Conservation (phyloP, 306 rosid genomes). For the Citrullus amarus region DNA sequence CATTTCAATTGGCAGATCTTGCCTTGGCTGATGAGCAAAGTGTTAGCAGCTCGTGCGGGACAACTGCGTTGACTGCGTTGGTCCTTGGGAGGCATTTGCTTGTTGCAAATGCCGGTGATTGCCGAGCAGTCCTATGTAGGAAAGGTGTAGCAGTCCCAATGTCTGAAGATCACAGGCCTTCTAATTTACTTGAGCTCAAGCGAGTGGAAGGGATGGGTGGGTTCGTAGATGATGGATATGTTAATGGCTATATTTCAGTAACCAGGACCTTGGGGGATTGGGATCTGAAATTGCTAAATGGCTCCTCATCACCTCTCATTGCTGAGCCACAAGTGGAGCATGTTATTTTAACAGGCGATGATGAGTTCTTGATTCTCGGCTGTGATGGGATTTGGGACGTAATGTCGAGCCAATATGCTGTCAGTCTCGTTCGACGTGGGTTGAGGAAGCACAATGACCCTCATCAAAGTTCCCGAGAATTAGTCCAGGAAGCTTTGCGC, state of each 20-base stretch:
- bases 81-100: constrained; percentile 68
- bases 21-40: constrained; percentile 62
- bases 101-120: constrained; percentile 93
- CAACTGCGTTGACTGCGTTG: constrained; percentile 85
- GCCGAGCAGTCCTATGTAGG: constrained; percentile 88
- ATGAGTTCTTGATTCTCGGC: constrained; percentile 73
- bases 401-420: constrained; percentile 68
- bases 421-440: constrained; percentile 75
- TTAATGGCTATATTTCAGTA: constrained; percentile 54
- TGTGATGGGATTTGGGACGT: constrained; percentile 97
- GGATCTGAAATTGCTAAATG: constrained; percentile 54
- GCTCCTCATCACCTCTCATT: constrained; percentile 70
- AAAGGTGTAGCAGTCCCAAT: constrained; percentile 65
- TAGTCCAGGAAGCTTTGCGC: constrained; percentile 68
- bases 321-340: constrained; percentile 74
- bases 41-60: constrained; percentile 63
- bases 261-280: constrained; percentile 90
- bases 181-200: constrained; percentile 40
- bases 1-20: constrained; percentile 60
- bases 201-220: constrained; percentile 72
- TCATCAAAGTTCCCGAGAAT: constrained; percentile 59
- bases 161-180: constrained; percentile 73
- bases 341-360: constrained; percentile 50
- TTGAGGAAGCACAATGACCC: constrained; percentile 82
- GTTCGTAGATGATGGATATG: constrained; percentile 38